phyloP scores from a whole-genome alignment of 2,329 filamentous ascomycete species.

The Clathrospora elynae region DNA sequence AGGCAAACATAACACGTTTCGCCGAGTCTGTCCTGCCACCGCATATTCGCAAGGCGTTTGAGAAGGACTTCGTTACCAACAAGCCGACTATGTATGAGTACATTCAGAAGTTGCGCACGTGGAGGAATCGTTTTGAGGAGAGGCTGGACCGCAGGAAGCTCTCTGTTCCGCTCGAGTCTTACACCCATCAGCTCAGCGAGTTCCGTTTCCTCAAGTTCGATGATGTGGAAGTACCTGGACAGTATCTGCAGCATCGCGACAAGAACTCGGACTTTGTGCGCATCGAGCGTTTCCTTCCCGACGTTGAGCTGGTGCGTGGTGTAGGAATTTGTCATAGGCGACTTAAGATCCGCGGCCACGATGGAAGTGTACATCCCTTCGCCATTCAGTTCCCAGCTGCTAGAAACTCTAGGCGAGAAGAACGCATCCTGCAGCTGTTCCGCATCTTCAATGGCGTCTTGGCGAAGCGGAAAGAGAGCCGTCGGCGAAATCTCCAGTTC shows the following conservation, averaged over 20 bases:
- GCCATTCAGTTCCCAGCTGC: constrained; percentile 95
- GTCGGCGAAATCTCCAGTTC: constrained; percentile 92
- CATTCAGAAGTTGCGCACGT: constrained; percentile 92
- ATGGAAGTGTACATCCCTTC: constrained; percentile 96
- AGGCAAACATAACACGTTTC: constrained; percentile 95
- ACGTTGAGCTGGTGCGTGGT: constrained; percentile 88
- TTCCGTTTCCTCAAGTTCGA: constrained; percentile 98
- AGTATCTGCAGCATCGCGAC: constrained; percentile 96
- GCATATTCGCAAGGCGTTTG: constrained; percentile 95
- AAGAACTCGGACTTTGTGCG: constrained; percentile 99
- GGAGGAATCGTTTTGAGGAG: constrained; percentile 98
- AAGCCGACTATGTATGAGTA: constrained; percentile 99
- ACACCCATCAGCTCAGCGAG: constrained; percentile 89
- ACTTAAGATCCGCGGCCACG: constrained; percentile 94
- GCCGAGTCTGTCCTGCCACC: constrained; percentile 93
- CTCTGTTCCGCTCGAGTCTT: constrained; percentile 77
- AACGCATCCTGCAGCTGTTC: constrained; percentile 94
- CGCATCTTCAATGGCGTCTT: constrained; percentile 94
- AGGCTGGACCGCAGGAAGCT: constrained; percentile 85
- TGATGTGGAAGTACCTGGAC: constrained; percentile 95
- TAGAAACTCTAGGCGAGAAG: constrained; percentile 88
- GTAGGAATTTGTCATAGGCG: constrained; percentile 91
- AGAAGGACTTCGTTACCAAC: constrained; percentile 92
- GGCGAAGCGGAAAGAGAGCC: constrained; percentile 90
- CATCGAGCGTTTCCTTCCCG: constrained; percentile 94